These are phyloP conservation scores for Trifolium dubium DNA, from an alignment of 306 rosid species.

Conservation along the genomic window DNA sequence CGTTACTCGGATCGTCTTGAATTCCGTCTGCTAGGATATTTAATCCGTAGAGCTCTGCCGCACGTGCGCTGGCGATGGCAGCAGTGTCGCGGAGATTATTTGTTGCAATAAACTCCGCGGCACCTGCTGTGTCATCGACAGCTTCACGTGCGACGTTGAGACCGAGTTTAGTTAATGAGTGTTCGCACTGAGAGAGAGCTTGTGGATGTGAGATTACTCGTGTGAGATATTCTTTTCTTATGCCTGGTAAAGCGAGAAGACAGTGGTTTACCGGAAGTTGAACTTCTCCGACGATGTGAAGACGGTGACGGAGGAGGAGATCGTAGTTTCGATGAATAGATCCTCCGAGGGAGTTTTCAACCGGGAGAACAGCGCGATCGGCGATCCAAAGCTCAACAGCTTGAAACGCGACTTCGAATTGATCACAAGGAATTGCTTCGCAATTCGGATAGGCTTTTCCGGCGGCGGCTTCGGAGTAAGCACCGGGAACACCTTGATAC, in stretches of 20 bases:
- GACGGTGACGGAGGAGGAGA: constrained; percentile 95
- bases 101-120: constrained; percentile 75
- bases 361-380: constrained; percentile 88
- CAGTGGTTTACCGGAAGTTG: constrained; percentile 96
- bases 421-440: constrained; percentile 97
- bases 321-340: constrained; percentile 96
- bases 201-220: constrained; percentile 96
- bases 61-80: constrained; percentile 87
- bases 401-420: constrained; percentile 93
- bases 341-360: constrained; percentile 94
- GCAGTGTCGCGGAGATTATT: constrained; percentile 81
- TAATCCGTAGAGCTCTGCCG: constrained; percentile 83
- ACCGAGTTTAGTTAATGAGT: constrained; percentile 75
- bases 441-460: constrained; percentile 92
- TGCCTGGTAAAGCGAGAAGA: constrained; percentile 84
- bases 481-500: constrained; percentile 96
- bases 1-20: constrained; percentile 93
- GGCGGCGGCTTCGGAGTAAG: constrained; percentile 97
- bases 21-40: constrained; percentile 77
- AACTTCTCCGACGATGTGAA: constrained; percentile 97
- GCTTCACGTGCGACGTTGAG: constrained; percentile 91
- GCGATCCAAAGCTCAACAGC: constrained; percentile 99
- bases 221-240: constrained; percentile 71
- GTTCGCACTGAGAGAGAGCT: constrained; percentile 90
- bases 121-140: constrained; percentile 95